These are phyloP conservation scores for Inga leiocalycina DNA, from an alignment of 306 rosid genomes.

Conservation along the genomic window DNA sequence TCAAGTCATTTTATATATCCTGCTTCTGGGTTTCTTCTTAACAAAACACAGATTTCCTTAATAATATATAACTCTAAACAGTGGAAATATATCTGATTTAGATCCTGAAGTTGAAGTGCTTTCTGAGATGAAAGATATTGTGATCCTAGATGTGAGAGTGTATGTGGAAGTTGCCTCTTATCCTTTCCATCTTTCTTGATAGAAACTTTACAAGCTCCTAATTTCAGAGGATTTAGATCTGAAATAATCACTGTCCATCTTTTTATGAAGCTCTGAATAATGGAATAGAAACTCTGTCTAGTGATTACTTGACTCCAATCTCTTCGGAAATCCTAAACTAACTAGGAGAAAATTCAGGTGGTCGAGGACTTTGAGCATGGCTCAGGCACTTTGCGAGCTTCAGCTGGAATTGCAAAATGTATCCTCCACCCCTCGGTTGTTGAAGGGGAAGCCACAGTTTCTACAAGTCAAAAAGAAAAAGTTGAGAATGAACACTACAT, in stretches of 20 bases:
- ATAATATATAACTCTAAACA: background rate
- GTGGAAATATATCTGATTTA: too few relatives aligned
- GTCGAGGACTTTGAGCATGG: slow-evolving; percentile 60
- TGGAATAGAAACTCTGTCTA: background rate
- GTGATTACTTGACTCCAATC: background rate
- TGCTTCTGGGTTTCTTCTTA: background rate
- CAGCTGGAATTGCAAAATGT: slow-evolving; percentile 49
- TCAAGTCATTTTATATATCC: background rate
- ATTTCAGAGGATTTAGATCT: background rate
- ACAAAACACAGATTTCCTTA: background rate
- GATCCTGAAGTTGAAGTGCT: background rate
- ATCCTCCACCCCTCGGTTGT: background rate
- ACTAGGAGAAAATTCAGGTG: slow-evolving; percentile 36
- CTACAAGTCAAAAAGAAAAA: slow-evolving; percentile 19
- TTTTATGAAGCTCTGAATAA: background rate
- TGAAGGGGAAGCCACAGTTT: background rate
- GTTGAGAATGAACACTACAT: slow-evolving; percentile 22
- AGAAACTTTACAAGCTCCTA: background rate
- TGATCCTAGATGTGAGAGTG: background rate
- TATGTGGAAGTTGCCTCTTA: too few relatives aligned
- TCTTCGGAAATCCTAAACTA: background rate
- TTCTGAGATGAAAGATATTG: background rate
- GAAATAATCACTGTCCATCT: background rate
- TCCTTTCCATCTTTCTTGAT: background rate
- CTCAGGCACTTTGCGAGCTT: slow-evolving; percentile 57